Base-by-base conservation (phyloP, 129 eudicot genomes). In the Flaveria linearis region DNA sequence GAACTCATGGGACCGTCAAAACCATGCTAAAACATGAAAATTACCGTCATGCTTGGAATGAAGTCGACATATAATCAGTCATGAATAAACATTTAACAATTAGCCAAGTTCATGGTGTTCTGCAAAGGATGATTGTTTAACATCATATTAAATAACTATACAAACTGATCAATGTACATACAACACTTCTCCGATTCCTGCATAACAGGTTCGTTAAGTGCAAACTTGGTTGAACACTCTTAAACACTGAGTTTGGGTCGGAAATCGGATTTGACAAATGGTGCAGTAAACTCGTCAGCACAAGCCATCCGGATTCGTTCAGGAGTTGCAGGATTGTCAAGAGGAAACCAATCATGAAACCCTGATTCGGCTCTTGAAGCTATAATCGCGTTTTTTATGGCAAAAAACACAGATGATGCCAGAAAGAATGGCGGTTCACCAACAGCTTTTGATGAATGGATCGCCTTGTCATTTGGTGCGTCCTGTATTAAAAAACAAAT, bases 391-490 rank as follows among this genome's bases (percentile, higher is more conserved):
- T 94, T 91, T 76, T 94, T 91, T 55, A 94, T 91, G 74, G 97
- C 97, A 20, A 94, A 94, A 74, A 94, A 85, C 16, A 94, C 97
- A 5, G 89, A 50, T 42, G 98, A 88, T 15, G 96, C 97, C 50
- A 94, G 92, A 78, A 94, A 94, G 82, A 94, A 94, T 5, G 98
- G 98, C 22, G 98, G 98, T 57, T 94, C 98, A 20, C 98, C 98
- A 20, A 94, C 97, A 17, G 97, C 98, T 87, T 94, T 94, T 20
- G 98, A 94, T 55, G 97, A 94, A 80, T 94, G 98, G 69, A 94
- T 81, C 9, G 97, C 98, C 84, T 88, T 94, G 26, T 45, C 86
- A 71, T 94, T 94, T 20, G 98, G 97, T 33, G 96, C 96, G 77
- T 74, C 97, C 98, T 94, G 87, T 79, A 2, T 71, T 15, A 47